Percentiles rank a stretch among this genome's conserved stretches.
phyloP scores from a whole-genome alignment of 495 filamentous ascomycete species.

The Hypoxylon fuscum region DNA sequence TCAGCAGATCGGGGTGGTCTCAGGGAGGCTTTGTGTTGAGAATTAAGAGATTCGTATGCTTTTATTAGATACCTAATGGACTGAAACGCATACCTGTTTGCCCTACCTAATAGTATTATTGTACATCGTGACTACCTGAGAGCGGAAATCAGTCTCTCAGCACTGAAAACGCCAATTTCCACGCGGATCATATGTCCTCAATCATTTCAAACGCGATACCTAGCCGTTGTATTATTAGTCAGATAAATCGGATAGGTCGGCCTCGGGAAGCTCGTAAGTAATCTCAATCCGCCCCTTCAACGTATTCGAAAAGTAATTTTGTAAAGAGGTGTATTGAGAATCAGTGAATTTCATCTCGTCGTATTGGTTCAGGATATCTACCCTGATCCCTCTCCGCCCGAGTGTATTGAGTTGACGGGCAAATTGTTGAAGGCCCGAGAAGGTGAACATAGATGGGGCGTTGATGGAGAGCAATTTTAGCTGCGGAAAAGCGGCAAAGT shows the following conservation, averaged over 20 bases:
- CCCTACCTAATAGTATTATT: too few relatives aligned
- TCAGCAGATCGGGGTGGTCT: too few relatives aligned
- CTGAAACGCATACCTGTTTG: too few relatives aligned
- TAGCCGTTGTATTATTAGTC: slow-evolving; percentile 26
- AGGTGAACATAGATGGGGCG: slow-evolving; percentile 58
- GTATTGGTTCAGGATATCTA: slow-evolving; percentile 42
- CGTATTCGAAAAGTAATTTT: slow-evolving; percentile 17
- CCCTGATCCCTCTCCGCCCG: slow-evolving; percentile 41
- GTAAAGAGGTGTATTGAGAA: slow-evolving; percentile 29
- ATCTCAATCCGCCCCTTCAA: slow-evolving; percentile 44
- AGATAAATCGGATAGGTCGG: slow-evolving; percentile 42
- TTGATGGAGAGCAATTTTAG: slow-evolving; percentile 59
- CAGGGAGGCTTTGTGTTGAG: too few relatives aligned
- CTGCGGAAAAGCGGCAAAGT: slow-evolving; percentile 47
- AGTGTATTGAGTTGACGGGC: slow-evolving; percentile 51
- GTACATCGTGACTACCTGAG: too few relatives aligned
- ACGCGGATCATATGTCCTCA: too few relatives aligned
- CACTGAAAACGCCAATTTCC: too few relatives aligned
- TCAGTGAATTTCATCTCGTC: slow-evolving; percentile 31
- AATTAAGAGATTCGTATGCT: too few relatives aligned
- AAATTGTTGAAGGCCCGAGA: slow-evolving; percentile 56
- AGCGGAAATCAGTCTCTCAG: too few relatives aligned
- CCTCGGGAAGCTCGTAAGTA: slow-evolving; percentile 45
- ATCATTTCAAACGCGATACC: not conserved
- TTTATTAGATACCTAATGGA: too few relatives aligned